Evolutionary conservation across 139 green algal genomes (phyloP).

Genomic region (Picocystis salinarum): DNA sequence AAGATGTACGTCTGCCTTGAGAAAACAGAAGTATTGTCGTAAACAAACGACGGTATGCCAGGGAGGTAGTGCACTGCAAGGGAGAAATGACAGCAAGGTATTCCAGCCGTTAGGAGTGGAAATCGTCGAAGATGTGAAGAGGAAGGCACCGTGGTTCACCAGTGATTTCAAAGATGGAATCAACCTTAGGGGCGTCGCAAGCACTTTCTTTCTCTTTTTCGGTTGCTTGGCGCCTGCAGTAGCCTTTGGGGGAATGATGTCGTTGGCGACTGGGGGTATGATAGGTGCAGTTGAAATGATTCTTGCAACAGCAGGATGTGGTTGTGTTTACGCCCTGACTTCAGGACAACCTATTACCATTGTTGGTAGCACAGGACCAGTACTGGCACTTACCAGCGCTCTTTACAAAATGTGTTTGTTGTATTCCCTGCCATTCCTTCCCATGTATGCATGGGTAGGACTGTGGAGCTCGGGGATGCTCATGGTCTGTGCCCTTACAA

Average conservation of each 20-base stretch:
- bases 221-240: conserved; percentile 3
- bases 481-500: not conserved
- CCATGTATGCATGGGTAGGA: conserved; percentile 5
- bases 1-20: too few species aligned
- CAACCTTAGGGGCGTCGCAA: conserved; percentile 5
- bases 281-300: conserved; percentile 6
- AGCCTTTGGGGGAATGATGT: conserved; percentile 3
- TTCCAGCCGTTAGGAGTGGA: not conserved
- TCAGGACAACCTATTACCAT: conserved; percentile 9
- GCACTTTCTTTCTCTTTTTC: conserved; percentile 6
- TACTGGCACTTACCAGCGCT: not conserved
- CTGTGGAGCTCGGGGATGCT: conserved; percentile 1
- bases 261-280: not conserved
- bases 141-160: conserved; percentile 1
- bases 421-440: conserved; percentile 2
- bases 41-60: too few species aligned
- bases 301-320: not conserved
- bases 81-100: not conserved
- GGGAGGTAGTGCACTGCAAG: too few species aligned
- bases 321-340: conserved; percentile 5
- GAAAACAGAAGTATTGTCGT: too few species aligned
- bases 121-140: conserved; percentile 2
- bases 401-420: not conserved
- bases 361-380: conserved; percentile 3
- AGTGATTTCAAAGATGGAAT: conserved; percentile 1